Conservation (phyloP, 169 alveolate species). For the Cryptosporidium baileyi region DNA sequence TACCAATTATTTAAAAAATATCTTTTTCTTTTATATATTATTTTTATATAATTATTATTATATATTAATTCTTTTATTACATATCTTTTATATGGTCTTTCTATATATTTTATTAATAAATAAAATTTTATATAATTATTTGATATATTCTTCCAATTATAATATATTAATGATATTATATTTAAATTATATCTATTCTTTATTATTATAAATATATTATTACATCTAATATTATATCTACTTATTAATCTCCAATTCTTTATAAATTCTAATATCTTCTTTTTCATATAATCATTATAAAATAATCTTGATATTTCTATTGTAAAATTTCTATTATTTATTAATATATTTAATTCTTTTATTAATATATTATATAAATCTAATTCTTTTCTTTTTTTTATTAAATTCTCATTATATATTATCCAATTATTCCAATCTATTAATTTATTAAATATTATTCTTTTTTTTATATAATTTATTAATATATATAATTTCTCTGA, state of each 20-base stretch:
- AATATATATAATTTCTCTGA: neutral
- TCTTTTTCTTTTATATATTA: neutral
- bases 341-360: neutral
- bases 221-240: neutral
- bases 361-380: neutral
- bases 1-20: neutral
- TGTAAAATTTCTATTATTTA: neutral
- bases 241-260: neutral
- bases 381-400: neutral
- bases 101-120: neutral
- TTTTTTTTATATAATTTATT: neutral
- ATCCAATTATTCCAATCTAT: neutral
- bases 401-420: neutral
- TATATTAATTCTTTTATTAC: neutral
- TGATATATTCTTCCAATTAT: neutral
- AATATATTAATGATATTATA: neutral
- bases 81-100: neutral
- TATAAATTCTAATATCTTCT: neutral
- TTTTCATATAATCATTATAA: neutral
- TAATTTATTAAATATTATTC: neutral
- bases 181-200: neutral
- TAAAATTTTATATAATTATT: neutral
- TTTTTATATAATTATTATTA: neutral
- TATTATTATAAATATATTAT: neutral
- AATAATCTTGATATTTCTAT: constrained; percentile 11